Evolutionary conservation across 805 yeast species (phyloP), one percentile per base, ranked within the genome.

Genomic region (Candida tallmaniae): DNA sequence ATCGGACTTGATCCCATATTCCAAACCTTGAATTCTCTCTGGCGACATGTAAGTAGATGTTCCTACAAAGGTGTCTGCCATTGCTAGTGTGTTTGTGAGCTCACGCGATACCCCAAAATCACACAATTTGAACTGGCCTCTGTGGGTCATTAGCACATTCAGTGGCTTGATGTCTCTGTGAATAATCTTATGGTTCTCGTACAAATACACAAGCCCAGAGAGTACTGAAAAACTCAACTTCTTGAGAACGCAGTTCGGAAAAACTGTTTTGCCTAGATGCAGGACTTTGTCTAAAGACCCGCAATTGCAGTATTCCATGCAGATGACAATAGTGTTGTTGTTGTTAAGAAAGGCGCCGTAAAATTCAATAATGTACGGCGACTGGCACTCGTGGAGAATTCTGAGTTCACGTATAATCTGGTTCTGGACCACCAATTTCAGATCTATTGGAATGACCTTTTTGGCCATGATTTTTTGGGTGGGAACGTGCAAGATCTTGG

Each of bases 1-100:
- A 56, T 93, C 99, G 24, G 95, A 90, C 47, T 89, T 88, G n/a
- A 89, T 81, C 6, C 95, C 83, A 60, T 93, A 93, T 7, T 81
- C 80, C 27, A 85, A 86, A 13, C 99, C 99, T 60, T 88, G 96
- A 36, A 93, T 90, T 42, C 99, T 73, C 51, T 93, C 99, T 0
- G 99, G 99, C 1, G 96, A 84, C 73, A 93, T 93, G 55, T 93
- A 93, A 0, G 95, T 87, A 1, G 96, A 87, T 0, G 99, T 93
- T 1, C 99, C 99, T 7, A 93, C 97, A 67, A 93, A 93, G 0
- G 98, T 93, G 51, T 93, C 96, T 0, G 97, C 98, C 65, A 64
- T 59, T 20, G 71, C 70, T 39, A 93, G 74, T 1, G 98, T 93
- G 58, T 90, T 88, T 37, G 86, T 84, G 33, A 93, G 70, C 53